These are phyloP conservation scores for Saitozyma podzolica DNA, from an alignment of 768 basidiomycete genomes.

Conservation along the genomic window DNA sequence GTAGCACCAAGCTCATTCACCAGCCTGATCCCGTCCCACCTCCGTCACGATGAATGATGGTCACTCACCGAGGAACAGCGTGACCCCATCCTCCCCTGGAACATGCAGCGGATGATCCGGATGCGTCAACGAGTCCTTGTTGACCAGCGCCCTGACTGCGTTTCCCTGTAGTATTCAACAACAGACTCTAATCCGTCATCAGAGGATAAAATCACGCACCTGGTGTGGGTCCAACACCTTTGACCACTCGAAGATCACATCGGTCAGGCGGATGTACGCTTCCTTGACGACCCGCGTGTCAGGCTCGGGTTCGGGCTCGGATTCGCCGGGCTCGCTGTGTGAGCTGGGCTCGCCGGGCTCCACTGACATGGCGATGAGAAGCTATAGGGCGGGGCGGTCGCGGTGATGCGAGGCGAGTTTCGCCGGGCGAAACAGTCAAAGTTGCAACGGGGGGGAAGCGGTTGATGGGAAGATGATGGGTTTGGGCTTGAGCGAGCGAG, in stretches of 20 bases:
- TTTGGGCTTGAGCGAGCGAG: too few relatives aligned
- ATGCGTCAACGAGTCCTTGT: constrained; percentile 16
- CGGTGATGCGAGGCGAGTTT: constrained; percentile 2
- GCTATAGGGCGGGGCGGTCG: constrained; percentile 6
- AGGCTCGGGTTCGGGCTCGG: neutral
- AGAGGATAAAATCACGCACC: constrained; percentile 26
- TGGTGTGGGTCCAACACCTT: constrained; percentile 31
- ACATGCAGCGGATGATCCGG: constrained; percentile 38
- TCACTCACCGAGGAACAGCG: constrained; percentile 35
- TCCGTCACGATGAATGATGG: neutral
- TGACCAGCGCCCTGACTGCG: constrained; percentile 35
- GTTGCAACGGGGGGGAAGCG: too few relatives aligned
- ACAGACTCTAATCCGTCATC: neutral
- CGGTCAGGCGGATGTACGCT: constrained; percentile 31
- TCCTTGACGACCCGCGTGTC: constrained; percentile 29
- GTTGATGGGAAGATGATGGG: too few relatives aligned
- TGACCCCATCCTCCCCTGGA: constrained; percentile 23
- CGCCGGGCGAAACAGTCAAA: too few relatives aligned
- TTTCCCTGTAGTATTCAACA: constrained; percentile 23
- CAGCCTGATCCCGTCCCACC: too few relatives aligned
- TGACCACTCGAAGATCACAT: constrained; percentile 38
- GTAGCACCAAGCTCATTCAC: too few relatives aligned
- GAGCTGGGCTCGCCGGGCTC: neutral
- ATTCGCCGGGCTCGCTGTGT: neutral
- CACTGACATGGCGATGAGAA: neutral